Evolutionary conservation across 2,329 filamentous ascomycete species (phyloP).

Genomic region (Arthrobotrys musiformis): DNA sequence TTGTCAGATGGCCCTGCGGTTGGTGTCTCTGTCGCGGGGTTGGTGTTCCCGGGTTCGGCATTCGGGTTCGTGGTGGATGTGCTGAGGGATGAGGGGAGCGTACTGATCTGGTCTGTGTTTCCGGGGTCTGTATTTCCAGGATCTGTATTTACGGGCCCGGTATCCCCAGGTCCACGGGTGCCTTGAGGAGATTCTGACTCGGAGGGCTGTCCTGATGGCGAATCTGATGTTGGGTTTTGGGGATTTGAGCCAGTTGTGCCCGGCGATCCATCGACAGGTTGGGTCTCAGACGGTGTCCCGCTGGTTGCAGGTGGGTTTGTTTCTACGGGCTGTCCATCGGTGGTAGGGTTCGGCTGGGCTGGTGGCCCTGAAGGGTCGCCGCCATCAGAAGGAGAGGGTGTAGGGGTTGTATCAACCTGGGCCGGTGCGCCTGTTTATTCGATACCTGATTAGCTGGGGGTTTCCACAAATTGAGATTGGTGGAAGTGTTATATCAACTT

Average conservation of each 20-base stretch:
- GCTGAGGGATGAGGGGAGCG: background rate
- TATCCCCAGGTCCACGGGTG: background rate
- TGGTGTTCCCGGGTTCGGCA: background rate
- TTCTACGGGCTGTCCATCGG: background rate
- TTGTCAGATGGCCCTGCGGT: background rate
- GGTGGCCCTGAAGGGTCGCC: background rate
- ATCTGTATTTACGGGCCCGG: too few relatives aligned
- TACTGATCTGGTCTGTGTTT: background rate
- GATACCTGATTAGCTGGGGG: background rate
- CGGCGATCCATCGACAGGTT: background rate
- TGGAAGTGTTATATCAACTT: background rate
- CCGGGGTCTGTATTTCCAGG: too few relatives aligned
- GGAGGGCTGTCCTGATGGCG: background rate
- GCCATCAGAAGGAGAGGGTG: background rate
- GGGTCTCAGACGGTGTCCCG: background rate
- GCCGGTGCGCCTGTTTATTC: conserved; percentile 1
- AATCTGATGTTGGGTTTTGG: conserved; percentile 1
- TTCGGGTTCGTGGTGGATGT: background rate
- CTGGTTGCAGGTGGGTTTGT: background rate
- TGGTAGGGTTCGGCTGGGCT: background rate
- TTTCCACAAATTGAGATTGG: background rate
- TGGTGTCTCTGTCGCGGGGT: background rate
- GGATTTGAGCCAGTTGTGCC: background rate
- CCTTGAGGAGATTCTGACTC: background rate
- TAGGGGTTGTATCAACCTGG: conserved; percentile 1